Evolutionary conservation across 2,329 filamentous ascomycete species (phyloP).

Genomic region (Calonectria hawksworthii): DNA sequence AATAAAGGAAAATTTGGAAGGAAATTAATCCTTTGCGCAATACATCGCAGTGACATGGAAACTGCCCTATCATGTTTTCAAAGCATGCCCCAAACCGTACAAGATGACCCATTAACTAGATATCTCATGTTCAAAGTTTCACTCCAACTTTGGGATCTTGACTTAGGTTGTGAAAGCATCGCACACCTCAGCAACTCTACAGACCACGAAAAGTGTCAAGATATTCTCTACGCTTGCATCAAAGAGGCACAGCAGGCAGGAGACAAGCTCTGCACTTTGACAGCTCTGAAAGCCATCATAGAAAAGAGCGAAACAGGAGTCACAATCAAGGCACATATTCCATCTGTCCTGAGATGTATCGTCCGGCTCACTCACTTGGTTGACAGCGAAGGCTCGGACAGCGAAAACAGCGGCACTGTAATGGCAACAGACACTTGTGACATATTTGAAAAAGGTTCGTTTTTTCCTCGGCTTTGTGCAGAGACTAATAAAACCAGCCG

Average conservation of each 20-base stretch:
- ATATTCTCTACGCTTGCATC: conserved; percentile 84
- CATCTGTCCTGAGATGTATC: conserved; percentile 61
- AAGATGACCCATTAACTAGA: conserved; percentile 74
- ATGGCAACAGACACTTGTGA: conserved; percentile 66
- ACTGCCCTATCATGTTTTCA: conserved; percentile 58
- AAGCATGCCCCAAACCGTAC: conserved; percentile 70
- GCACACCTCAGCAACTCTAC: conserved; percentile 68
- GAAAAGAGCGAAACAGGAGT: conserved; percentile 42
- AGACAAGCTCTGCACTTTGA: conserved; percentile 69
- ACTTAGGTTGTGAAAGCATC: conserved; percentile 75
- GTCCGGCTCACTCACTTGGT: conserved; percentile 65
- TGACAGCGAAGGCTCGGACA: conserved; percentile 49
- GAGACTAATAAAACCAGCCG: conserved; percentile 40
- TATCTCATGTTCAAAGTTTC: conserved; percentile 84
- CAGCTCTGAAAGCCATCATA: conserved; percentile 52
- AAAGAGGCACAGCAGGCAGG: conserved; percentile 79
- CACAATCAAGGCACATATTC: conserved; percentile 47
- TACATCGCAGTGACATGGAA: conserved; percentile 59
- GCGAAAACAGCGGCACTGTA: not conserved
- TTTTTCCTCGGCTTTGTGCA: conserved; percentile 8
- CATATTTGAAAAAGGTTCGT: conserved; percentile 60
- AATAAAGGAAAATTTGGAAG: conserved; percentile 79
- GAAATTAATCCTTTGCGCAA: conserved; percentile 79
- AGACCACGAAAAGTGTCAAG: conserved; percentile 61
- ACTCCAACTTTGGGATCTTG: conserved; percentile 69